Evolutionary conservation across 257 asterid genomes (phyloP), one percentile per base, ranked within the genome.

Genomic region (Penstemon newberryi): DNA sequence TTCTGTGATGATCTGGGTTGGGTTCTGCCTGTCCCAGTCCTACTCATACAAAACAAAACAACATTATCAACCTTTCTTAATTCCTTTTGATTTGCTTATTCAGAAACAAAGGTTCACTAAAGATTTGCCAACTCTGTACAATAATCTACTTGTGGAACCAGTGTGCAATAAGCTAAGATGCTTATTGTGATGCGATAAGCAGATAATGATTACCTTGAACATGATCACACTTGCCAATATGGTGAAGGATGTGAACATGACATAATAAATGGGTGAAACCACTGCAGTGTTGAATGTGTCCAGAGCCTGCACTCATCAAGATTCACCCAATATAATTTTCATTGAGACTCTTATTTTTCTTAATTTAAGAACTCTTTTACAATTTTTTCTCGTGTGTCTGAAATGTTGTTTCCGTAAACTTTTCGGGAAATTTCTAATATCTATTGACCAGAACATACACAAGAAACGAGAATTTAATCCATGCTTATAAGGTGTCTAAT

Each of bases 231-330:
- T 93, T 63, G 99, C 99, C 83, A 93, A 68, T 51, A 93, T 93
- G 4, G 99, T 93, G 3, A 93, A 84, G 66, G 97, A 85, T 40
- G 99, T 93, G 88, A 93, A 93, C 99, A 90, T 88, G 73, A 88
- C 97, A 66, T 90, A 93, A 85, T 93, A 93, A 58, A 93, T 90
- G 44, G 99, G 99, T 36, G 99, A 86, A 64, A 93, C 97, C 53
- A 93, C 97, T 2, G 99, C 99, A 39, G 99, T 93, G 85, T 93
- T 93, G 84, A 93, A 93, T 19, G 97, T 93, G 86, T 90, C 97
- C 4, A 93, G 97, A 3, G 99, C 99, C 97, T 93, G 92, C 88
- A 81, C 70, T 67, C 33, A 25, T 25, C 72, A 66, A 68, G 52
- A 76, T 56, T 78, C 33, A 61, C 55, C 38, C 66, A 43, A 62